These are phyloP conservation scores for Mrakia frigida DNA, from an alignment of 768 basidiomycete genomes.

Conservation along the genomic window DNA sequence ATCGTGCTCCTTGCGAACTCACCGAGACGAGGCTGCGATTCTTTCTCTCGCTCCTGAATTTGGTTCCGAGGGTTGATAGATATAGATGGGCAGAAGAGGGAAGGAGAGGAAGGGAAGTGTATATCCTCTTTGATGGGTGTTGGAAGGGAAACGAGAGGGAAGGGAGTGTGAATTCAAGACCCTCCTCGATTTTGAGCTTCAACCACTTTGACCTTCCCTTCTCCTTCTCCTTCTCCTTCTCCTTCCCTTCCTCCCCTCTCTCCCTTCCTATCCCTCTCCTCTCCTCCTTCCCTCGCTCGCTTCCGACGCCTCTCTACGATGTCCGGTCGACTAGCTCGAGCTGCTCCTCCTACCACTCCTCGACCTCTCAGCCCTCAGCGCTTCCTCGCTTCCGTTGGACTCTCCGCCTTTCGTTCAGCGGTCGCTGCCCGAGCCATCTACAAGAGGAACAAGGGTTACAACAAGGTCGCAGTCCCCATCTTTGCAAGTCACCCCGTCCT, in stretches of 20 bases:
- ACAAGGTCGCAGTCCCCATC: too few relatives aligned
- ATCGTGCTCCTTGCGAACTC: too few relatives aligned
- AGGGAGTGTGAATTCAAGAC: too few relatives aligned
- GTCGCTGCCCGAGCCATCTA: neutral
- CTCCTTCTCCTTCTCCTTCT: too few relatives aligned
- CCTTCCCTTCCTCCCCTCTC: neutral
- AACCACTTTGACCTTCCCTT: neutral
- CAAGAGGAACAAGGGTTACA: neutral
- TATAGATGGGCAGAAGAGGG: too few relatives aligned
- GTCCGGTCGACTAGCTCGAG: neutral
- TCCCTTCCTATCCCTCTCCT: neutral
- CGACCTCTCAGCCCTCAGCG: too few relatives aligned
- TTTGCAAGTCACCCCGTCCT: neutral
- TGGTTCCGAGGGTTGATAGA: too few relatives aligned
- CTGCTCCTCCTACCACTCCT: neutral
- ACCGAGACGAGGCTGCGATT: too few relatives aligned
- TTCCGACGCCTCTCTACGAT: neutral
- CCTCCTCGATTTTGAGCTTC: neutral
- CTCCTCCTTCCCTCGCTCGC: neutral
- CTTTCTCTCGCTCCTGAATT: too few relatives aligned
- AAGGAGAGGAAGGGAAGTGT: too few relatives aligned
- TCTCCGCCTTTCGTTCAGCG: neutral
- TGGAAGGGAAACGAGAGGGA: neutral
- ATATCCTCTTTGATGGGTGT: too few relatives aligned
- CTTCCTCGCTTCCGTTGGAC: neutral